phyloP scores from a whole-genome alignment of 306 rosid genomes.

The Myrica gale region DNA sequence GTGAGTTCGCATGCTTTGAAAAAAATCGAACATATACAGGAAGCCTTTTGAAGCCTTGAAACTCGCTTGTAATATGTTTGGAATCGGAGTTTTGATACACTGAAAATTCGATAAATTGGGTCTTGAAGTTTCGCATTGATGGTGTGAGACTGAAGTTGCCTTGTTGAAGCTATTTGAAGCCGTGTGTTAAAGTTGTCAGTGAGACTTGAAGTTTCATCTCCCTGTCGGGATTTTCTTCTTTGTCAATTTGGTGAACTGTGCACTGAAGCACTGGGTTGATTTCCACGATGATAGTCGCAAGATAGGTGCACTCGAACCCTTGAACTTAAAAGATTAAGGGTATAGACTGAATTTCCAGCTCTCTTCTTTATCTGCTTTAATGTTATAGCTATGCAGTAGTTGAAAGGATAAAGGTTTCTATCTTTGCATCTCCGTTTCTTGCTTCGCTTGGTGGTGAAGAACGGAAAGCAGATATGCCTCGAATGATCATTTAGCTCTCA shows the following conservation, averaged over 20 bases:
- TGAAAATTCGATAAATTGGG: conserved; percentile 12
- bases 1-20: conserved; percentile 13
- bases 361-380: conserved; percentile 10
- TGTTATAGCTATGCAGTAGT: background rate
- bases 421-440: background rate
- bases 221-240: conserved; percentile 1
- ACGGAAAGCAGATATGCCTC: conserved; percentile 33
- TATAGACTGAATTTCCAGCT: background rate
- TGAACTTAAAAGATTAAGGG: conserved; percentile 7
- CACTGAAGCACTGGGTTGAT: conserved; percentile 11
- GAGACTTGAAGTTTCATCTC: background rate
- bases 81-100: background rate
- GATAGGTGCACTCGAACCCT: conserved; percentile 12
- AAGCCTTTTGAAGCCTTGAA: background rate
- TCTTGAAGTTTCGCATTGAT: conserved; percentile 3
- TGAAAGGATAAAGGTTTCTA: conserved; percentile 14
- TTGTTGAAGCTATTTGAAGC: conserved; percentile 23
- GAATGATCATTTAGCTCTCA: conserved; percentile 16
- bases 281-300: background rate
- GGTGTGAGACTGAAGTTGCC: conserved; percentile 22
- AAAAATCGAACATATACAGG: background rate
- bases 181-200: background rate
- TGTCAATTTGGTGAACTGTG: conserved; percentile 39
- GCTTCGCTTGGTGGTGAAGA: conserved; percentile 15
- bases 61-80: background rate